Evolutionary conservation across 176 grass and related monocot genomes (phyloP), one percentile per base, ranked within the genome.

Genomic region (Bonia amplexicaulis): DNA sequence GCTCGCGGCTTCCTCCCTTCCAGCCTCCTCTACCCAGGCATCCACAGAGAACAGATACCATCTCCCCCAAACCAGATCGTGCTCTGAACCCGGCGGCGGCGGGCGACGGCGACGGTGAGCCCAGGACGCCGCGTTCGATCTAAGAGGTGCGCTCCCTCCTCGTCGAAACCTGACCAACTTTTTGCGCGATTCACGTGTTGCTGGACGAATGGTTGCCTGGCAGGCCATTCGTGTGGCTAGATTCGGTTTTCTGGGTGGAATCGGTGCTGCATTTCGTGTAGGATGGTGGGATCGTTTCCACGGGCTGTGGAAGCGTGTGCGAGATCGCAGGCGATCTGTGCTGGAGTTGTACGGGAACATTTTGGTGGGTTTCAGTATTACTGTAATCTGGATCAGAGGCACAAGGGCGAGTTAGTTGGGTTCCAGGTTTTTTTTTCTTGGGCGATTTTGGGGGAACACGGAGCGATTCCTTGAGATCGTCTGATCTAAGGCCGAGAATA

Each of bases 61-160:
- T 65, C 70, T 62, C 73, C 60, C 37, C 71, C 35, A 12, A 13
- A 64, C 55, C 64, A 72, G 88, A 90, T 86, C 66, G 78, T 47
- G 83, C 54, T 53, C 41, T 33, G 53, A 73, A 35, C 68, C 80
- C 59, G 44, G 12, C 40, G 68, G 20, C 41, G 5, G 69, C 37
- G 35, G 66, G 9, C 19, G 80, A 20, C 80, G 66, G 40, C 68
- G 39, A 71, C 66, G 52, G 53, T 15, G 49, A 75, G 23, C 83
- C 31, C 54, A 23, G 42, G 23, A 14, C 31, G 54, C 52, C 45
- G 44, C 83, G 33, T 76, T 44, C 78, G 83, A 85, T 85, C 82
- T 54, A 44, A 63, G 53, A 85, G 88, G 82, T 75, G 70, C 16
- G 41, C 51, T 4, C 70, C 8, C 7, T 25, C 67, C 81, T 58